A percentile compares a stretch with the other conserved stretches of the same genome.
Evolutionary conservation across 2,329 filamentous ascomycete species (phyloP).

Genomic region (Myriosclerotinia curreyana): DNA sequence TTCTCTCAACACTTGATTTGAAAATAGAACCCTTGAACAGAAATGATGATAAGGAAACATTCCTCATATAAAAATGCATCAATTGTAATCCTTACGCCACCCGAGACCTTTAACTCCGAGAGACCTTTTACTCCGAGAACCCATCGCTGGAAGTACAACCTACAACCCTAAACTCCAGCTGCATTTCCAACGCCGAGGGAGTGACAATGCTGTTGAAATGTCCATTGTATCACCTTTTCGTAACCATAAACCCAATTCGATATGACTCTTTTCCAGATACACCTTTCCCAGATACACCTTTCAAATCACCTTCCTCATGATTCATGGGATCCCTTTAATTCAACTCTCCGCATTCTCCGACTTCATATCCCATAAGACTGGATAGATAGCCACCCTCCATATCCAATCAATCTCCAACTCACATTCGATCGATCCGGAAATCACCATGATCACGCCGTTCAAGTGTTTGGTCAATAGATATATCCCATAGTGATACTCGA

Average conservation of each 20-base stretch:
- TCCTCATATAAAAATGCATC: background rate
- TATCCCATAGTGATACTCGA: background rate
- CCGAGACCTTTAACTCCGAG: background rate
- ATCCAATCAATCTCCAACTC: too few relatives aligned
- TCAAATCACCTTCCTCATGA: background rate
- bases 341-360: background rate
- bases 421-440: too few relatives aligned
- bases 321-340: background rate
- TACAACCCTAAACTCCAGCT: background rate
- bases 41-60: background rate
- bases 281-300: background rate
- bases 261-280: background rate
- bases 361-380: too few relatives aligned
- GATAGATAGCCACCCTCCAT: too few relatives aligned
- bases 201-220: constrained; percentile 7
- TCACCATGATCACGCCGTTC: too few relatives aligned
- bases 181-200: background rate
- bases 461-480: background rate
- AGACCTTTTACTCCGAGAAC: background rate
- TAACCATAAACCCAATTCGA: background rate
- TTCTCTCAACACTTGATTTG: background rate
- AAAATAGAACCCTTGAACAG: background rate
- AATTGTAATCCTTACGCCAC: background rate
- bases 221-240: background rate
- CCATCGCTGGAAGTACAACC: background rate